phyloP scores from a whole-genome alignment of 2,329 filamentous ascomycete species.

The Neoascochyta sp. region DNA sequence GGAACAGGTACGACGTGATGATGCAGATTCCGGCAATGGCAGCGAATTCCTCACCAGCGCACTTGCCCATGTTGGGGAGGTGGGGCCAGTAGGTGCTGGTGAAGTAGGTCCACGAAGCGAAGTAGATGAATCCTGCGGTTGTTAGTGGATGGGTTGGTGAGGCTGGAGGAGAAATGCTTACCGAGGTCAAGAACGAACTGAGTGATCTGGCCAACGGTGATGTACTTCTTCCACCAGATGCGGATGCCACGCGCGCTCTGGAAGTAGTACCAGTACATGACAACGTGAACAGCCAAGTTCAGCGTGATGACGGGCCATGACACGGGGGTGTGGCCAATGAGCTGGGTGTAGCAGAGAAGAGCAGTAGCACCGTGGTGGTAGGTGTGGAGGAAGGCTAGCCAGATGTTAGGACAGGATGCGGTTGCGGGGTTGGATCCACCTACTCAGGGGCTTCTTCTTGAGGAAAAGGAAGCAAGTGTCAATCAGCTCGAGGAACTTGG shows the following conservation, averaged over 20 bases:
- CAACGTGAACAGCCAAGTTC: constrained; percentile 90
- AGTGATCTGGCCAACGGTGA: constrained; percentile 93
- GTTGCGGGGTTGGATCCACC: constrained; percentile 18
- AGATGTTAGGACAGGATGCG: constrained; percentile 17
- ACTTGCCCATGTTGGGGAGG: constrained; percentile 79
- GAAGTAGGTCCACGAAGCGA: constrained; percentile 99
- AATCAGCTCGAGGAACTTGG: constrained; percentile 93
- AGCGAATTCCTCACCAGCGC: constrained; percentile 94
- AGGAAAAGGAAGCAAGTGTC: constrained; percentile 96
- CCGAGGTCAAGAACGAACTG: constrained; percentile 97
- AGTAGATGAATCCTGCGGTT: constrained; percentile 86
- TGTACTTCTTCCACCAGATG: constrained; percentile 99
- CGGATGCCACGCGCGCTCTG: constrained; percentile 91
- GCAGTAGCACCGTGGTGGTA: constrained; percentile 98
- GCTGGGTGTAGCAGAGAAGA: constrained; percentile 95
- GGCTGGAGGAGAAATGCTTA: constrained; percentile 46
- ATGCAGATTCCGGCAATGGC: constrained; percentile 90
- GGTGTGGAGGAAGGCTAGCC: constrained; percentile 89
- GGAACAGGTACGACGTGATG: constrained; percentile 88
- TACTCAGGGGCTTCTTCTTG: constrained; percentile 98
- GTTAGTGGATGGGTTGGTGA: constrained; percentile 15
- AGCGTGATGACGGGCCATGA: constrained; percentile 93
- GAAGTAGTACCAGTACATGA: constrained; percentile 99
- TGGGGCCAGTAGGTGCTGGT: constrained; percentile 81
- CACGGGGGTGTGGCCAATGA: constrained; percentile 86